Evolutionary conservation across 1,284 basidiomycete genomes (phyloP), one percentile per base, ranked within the genome.

Genomic region (Sporisorium iseilematis-ciliati): DNA sequence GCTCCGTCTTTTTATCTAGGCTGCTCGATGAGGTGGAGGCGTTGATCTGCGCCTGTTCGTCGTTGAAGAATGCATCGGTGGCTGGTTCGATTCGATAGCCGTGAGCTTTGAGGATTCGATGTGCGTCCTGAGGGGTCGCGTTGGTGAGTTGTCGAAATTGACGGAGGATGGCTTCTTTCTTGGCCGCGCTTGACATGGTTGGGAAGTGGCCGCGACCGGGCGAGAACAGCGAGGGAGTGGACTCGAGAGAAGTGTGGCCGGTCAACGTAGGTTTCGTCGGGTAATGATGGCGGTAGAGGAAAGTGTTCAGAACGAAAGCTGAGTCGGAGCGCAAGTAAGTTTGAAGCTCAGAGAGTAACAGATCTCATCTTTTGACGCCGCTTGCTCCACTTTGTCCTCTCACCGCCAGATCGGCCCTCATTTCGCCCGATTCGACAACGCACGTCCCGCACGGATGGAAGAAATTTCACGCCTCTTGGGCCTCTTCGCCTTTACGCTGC

Each of bases 11-110:
- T 43, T 68, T 74, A 49, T 77, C 75, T 7, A 67, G 31, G 3
- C 42, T 50, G 18, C 55, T 57, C 5, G 65, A 65, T 11, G 65
- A 58, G 10, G 62, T 40, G 4, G 60, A 60, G 6, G 69, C 74
- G 26, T 77, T 77, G 55, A 64, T 79, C 57, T 55, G 81, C 46
- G 72, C 80, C n/a, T 71, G 62, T 5, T 76, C 75, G 54, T 86
- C 83, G 45, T 73, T 89, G 86, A 89, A 93, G 84, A 88, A 94
- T 0, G 91, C 90, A 85, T 94, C 91, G 45, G 93, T 87, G 11
- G 93, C 93, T 11, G 88, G 86, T 57, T 94, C 93, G 48, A 93
- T 84, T 40, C 90, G 88, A 82, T 85, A 87, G 26, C 89, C 90
- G 86, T 92, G 88, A 68, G 90, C 90, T 78, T 92, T 91, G 57